Conservation (phyloP, 1,139 yeast species). For the Trichomonascaceae sp. region DNA sequence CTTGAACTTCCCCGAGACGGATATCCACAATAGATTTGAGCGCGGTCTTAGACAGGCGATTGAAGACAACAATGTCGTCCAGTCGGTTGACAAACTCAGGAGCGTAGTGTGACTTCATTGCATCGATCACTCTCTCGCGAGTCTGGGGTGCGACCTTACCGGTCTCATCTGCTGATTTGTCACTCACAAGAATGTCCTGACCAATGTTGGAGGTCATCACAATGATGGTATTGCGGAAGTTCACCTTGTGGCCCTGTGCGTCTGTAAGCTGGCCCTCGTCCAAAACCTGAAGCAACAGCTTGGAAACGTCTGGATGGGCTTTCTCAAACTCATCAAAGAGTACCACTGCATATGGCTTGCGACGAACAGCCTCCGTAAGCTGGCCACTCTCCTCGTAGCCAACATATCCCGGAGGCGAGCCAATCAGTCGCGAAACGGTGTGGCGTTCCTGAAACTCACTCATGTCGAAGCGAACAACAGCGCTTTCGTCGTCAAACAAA, state of each 20-base stretch:
- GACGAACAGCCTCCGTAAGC: constrained; percentile 85
- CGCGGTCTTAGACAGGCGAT: constrained; percentile 66
- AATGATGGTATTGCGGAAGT: constrained; percentile 85
- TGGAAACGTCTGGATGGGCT: constrained; percentile 89
- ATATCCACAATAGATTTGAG: constrained; percentile 72
- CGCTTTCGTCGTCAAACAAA: constrained; percentile 72
- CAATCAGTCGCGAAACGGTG: constrained; percentile 76
- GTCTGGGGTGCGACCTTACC: constrained; percentile 37
- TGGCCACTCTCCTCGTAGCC: constrained; percentile 92
- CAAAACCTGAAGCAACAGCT: constrained; percentile 74
- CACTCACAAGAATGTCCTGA: constrained; percentile 69
- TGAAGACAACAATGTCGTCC: constrained; percentile 83
- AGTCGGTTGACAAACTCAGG: constrained; percentile 92
- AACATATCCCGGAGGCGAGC: constrained; percentile 97
- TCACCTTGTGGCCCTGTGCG: constrained; percentile 87
- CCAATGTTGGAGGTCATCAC: constrained; percentile 98
- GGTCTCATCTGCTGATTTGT: constrained; percentile 37
- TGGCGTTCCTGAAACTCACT: constrained; percentile 95
- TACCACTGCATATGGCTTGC: constrained; percentile 88
- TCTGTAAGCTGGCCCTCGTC: constrained; percentile 94
- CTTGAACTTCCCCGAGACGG: constrained; percentile 66
- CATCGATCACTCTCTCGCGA: constrained; percentile 46
- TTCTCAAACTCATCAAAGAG: constrained; percentile 94
- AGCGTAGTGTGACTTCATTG: constrained; percentile 62
- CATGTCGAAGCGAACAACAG: constrained; percentile 91